Evolutionary conservation across 495 filamentous ascomycete species (phyloP).

Genomic region (Letharia columbiana): DNA sequence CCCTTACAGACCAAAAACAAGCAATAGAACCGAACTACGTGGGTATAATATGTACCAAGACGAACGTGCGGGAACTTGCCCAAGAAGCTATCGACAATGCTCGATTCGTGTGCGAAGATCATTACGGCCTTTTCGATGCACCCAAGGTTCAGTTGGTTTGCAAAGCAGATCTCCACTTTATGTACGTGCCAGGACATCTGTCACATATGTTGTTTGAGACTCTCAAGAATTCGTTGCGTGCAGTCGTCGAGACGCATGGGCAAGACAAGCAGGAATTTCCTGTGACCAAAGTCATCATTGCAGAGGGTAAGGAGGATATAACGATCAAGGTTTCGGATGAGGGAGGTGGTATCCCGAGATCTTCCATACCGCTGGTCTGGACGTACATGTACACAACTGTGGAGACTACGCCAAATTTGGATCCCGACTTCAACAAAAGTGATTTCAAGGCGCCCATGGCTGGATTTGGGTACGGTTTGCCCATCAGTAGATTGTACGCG

Average conservation of each 20-base stretch:
- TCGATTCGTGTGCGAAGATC: slow-evolving; percentile 95
- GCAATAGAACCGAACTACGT: slow-evolving; percentile 86
- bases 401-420: slow-evolving; percentile 85
- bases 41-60: slow-evolving; percentile 97
- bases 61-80: slow-evolving; percentile 90
- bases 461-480: slow-evolving; percentile 92
- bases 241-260: slow-evolving; percentile 92
- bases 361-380: slow-evolving; percentile 91
- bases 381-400: slow-evolving; percentile 99
- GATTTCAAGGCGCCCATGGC: slow-evolving; percentile 99
- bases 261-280: slow-evolving; percentile 93
- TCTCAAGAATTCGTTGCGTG: slow-evolving; percentile 93
- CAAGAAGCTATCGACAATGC: slow-evolving; percentile 98
- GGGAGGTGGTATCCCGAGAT: slow-evolving; percentile 87
- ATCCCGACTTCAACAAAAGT: slow-evolving; percentile 97
- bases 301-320: slow-evolving; percentile 95
- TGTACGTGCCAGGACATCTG: slow-evolving; percentile 97
- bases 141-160: slow-evolving; percentile 95
- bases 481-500: slow-evolving; percentile 88
- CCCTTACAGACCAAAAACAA: slow-evolving; percentile 84
- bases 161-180: slow-evolving; percentile 86
- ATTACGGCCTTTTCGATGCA: slow-evolving; percentile 95
- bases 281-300: slow-evolving; percentile 92
- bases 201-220: slow-evolving; percentile 99
- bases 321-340: slow-evolving; percentile 97